phyloP scores from a whole-genome alignment of 345 rosid species.

The Corchorus olitorius region DNA sequence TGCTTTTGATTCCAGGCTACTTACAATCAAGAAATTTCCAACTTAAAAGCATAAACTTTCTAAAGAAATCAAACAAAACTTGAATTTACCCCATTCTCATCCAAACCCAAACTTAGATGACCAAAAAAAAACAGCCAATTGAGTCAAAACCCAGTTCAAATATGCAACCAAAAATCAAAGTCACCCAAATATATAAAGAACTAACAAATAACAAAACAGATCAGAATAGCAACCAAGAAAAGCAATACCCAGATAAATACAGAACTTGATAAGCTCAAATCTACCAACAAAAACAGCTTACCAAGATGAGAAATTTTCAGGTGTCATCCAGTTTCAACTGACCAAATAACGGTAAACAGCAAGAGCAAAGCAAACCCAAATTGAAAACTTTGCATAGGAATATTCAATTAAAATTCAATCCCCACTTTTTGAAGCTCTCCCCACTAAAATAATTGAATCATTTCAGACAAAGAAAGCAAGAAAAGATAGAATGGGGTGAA shows the following conservation, averaged over 20 bases:
- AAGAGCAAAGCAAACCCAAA: not conserved
- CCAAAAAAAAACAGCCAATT: not conserved
- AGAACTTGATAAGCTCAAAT: conserved; percentile 5
- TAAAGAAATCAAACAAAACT: not conserved
- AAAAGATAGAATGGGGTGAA: conserved; percentile 16
- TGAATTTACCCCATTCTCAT: not conserved
- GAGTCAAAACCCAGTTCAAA: conserved; percentile 9
- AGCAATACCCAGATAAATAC: conserved; percentile 24
- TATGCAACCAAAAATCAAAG: conserved; percentile 7
- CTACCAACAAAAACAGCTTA: conserved; percentile 12
- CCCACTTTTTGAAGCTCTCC: not conserved
- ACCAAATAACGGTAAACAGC: conserved; percentile 5
- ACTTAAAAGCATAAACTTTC: not conserved
- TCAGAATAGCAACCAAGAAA: conserved; percentile 20
- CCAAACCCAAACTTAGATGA: not conserved
- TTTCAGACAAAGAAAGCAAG: conserved; percentile 16
- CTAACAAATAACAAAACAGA: not conserved
- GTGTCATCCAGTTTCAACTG: conserved; percentile 6
- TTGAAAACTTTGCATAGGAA: conserved; percentile 16
- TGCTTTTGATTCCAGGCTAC: not conserved
- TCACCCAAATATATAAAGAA: not conserved
- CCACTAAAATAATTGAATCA: conserved; percentile 36
- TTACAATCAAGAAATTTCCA: not conserved
- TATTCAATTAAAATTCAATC: conserved; percentile 21
- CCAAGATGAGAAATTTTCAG: conserved; percentile 6